Base-by-base conservation (phyloP, 768 basidiomycete genomes). In the Macrolepiota dolichaula region DNA sequence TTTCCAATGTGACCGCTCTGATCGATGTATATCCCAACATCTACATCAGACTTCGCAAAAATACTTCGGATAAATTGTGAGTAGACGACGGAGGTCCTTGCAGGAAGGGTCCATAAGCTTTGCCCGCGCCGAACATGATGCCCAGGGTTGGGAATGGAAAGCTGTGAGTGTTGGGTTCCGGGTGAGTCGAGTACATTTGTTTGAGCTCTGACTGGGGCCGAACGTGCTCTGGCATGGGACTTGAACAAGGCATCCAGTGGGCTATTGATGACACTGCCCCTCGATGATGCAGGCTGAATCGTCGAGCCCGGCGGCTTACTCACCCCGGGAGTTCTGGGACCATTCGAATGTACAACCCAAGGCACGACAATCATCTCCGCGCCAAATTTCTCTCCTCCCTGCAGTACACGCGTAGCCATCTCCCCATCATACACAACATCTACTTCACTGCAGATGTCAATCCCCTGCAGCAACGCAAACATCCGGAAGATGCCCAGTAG, bases 11-110 rank as follows among this genome's bases (percentile, higher is more conserved):
- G 74, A 66, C 77, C 74, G 38, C 80, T 81, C 50, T 84, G 81
- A 67, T 97, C 94, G 51, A 98, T 82, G 68, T 89, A 94, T 10
- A 98, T 73, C 0, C 87, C 94, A 22, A 96, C 91, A 67, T 98
- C 92, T 19, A 78, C 85, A 63, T 71, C 75, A 5, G 88, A 81
- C 57, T 87, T 84, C 1, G 84, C 75, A 65, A 97, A 96, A 13
- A 97, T 86, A 10, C 83, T 79, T 0, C 95, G 85, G 7, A 96
- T 85, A 65, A 97, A 96, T 38, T 89, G 87, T 0, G 94, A 88
- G 67, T 97, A 92, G 5, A 84, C 73, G 2, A 79, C 72, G 0
- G 85, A 81, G 0, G 82, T 71, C 11, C 32, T 27, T 17, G 52
- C 24, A 0, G 52, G 24, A n/a, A 61, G 22, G 5, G 42, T 36